phyloP scores from a whole-genome alignment of 345 rosid species.

The Carallia pectinifolia region DNA sequence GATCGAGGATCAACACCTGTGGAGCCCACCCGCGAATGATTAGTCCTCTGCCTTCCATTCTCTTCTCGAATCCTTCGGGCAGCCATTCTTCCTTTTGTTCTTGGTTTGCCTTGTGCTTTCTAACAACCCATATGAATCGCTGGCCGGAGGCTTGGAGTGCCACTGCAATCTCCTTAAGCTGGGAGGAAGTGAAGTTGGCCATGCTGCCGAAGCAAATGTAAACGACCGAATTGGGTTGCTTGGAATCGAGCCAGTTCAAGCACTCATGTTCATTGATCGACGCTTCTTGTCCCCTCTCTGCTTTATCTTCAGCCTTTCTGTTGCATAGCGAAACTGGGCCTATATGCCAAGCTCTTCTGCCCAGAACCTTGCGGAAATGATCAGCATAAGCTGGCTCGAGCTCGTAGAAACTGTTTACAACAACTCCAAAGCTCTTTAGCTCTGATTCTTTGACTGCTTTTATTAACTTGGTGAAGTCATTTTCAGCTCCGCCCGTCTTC shows the following conservation, averaged over 20 bases:
- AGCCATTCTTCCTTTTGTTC: slow-evolving; percentile 24
- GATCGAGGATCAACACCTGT: slow-evolving; percentile 4
- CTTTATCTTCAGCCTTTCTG: slow-evolving; percentile 35
- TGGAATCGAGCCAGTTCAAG: slow-evolving; percentile 54
- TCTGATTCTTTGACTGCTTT: slow-evolving; percentile 15
- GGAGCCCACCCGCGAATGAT: slow-evolving; percentile 10
- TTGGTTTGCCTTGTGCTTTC: slow-evolving; percentile 23
- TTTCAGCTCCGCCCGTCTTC: not conserved
- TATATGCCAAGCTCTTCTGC: slow-evolving; percentile 22
- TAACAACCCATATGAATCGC: slow-evolving; percentile 55
- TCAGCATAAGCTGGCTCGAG: slow-evolving; percentile 38
- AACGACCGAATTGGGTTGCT: slow-evolving; percentile 44
- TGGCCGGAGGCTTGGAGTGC: slow-evolving; percentile 53
- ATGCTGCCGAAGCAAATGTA: slow-evolving; percentile 55
- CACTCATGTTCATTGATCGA: slow-evolving; percentile 35
- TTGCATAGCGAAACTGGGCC: slow-evolving; percentile 40
- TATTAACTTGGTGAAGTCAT: not conserved
- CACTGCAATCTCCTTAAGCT: slow-evolving; percentile 43
- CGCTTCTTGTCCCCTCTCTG: slow-evolving; percentile 35
- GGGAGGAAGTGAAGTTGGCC: slow-evolving; percentile 22
- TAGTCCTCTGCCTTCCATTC: not conserved
- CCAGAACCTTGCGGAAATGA: slow-evolving; percentile 14
- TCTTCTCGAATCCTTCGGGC: slow-evolving; percentile 4
- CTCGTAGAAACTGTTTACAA: slow-evolving; percentile 44
- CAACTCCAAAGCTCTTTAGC: slow-evolving; percentile 28